Evolutionary conservation across 805 yeast genomes (phyloP).

Genomic region (Maudiozyma serrabonitensis): DNA sequence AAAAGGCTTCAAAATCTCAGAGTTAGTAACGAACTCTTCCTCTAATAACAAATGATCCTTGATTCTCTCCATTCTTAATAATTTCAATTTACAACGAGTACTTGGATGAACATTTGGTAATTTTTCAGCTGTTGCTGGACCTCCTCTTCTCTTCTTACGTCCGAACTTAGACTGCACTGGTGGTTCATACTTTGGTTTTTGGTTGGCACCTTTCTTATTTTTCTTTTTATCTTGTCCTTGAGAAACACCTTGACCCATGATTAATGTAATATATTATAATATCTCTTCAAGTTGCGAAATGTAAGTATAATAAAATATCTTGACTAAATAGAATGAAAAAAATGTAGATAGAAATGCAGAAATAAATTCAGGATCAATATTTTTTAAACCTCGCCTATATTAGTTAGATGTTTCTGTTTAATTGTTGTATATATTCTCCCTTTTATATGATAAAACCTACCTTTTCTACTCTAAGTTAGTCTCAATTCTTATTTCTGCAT

Average conservation of each 20-base stretch:
- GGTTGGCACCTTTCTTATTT: conserved; percentile 54
- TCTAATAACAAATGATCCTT: conserved; percentile 91
- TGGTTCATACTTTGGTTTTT: conserved; percentile 96
- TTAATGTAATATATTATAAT: background rate
- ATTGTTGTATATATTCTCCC: no score
- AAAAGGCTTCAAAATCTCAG: conserved; percentile 89
- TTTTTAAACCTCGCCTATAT: no score
- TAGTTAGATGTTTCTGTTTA: no score
- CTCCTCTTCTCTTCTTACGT: conserved; percentile 81
- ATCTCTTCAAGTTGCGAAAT: no score
- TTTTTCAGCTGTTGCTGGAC: conserved; percentile 73
- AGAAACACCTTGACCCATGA: conserved; percentile 32
- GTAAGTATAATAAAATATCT: no score
- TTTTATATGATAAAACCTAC: no score
- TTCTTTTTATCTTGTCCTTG: conserved; percentile 31
- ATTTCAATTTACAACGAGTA: conserved; percentile 85
- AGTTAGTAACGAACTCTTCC: conserved; percentile 91
- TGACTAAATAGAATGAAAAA: no score
- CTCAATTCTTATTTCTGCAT: no score
- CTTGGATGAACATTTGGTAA: conserved; percentile 84
- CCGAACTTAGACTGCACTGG: conserved; percentile 94
- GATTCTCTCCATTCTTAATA: conserved; percentile 88
- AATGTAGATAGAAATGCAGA: no score
- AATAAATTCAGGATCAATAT: no score
- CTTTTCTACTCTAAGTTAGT: no score